Conservation (phyloP, 73 alveolate species). For the Tetrahymena elliotti region DNA sequence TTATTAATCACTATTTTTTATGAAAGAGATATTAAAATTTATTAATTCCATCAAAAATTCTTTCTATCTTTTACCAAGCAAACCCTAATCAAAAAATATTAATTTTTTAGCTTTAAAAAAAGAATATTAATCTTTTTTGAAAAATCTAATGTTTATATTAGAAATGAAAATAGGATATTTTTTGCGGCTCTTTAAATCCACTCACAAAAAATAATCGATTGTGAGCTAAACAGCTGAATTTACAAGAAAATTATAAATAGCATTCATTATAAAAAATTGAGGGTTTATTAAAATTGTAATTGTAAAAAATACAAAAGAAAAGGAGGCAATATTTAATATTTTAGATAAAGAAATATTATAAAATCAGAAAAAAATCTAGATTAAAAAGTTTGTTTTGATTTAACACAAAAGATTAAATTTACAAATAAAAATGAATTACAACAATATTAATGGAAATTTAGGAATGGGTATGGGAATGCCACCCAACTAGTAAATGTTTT, state of each 20-base stretch:
- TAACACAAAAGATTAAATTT: not conserved
- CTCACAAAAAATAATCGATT: not conserved
- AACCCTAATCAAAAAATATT: not conserved
- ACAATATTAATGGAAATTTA: not conserved
- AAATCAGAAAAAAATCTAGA: not conserved
- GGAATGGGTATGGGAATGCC: not conserved
- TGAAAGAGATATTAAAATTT: no score
- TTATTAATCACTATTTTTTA: no score
- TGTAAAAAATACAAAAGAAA: not conserved
- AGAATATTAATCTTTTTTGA: not conserved
- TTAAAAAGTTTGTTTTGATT: not conserved
- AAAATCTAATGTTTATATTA: not conserved
- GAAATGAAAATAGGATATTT: not conserved
- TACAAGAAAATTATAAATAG: not conserved
- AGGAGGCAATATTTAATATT: not conserved
- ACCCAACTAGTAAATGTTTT: not conserved
- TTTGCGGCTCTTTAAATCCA: not conserved
- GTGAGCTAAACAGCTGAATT: not conserved
- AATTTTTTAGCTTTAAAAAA: no score
- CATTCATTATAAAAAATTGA: no score
- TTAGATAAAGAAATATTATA: not conserved
- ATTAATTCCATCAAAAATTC: not conserved
- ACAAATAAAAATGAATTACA: not conserved
- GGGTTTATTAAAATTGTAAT: not conserved
- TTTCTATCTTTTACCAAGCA: no score